phyloP scores from a whole-genome alignment of 108 stramenopile species.

The Pseudonitzschia delicatissima region DNA sequence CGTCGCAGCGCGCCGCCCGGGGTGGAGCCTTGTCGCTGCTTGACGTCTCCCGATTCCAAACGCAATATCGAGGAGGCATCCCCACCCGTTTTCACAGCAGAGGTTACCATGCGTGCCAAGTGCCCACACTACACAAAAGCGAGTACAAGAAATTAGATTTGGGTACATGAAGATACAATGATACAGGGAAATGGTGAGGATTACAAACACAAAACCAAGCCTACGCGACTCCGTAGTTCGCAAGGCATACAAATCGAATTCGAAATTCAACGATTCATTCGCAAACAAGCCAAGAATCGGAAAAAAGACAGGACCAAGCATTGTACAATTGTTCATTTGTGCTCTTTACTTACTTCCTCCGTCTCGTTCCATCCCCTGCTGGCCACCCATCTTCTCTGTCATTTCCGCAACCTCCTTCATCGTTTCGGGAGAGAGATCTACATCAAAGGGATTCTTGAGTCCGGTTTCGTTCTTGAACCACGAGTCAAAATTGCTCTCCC shows the following conservation, averaged over 20 bases:
- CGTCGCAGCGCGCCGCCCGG: background rate
- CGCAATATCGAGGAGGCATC: conserved; percentile 55
- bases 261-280: background rate
- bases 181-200: no score
- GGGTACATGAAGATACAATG: no score
- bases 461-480: conserved; percentile 86
- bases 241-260: no score
- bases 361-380: conserved; percentile 71
- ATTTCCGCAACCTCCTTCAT: conserved; percentile 86
- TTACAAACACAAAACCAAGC: no score
- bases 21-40: background rate
- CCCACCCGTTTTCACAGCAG: conserved; percentile 67
- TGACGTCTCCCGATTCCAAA: conserved; percentile 64
- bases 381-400: conserved; percentile 55
- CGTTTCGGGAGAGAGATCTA: conserved; percentile 71
- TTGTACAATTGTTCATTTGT: background rate
- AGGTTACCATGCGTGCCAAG: conserved; percentile 73
- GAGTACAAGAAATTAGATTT: background rate
- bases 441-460: conserved; percentile 56
- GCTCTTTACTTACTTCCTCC: conserved; percentile 48
- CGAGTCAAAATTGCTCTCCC: conserved; percentile 55
- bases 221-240: no score
- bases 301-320: background rate
- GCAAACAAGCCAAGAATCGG: background rate
- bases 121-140: conserved; percentile 54